phyloP scores from a whole-genome alignment of 345 rosid genomes.

The Conringia planisiliqua region DNA sequence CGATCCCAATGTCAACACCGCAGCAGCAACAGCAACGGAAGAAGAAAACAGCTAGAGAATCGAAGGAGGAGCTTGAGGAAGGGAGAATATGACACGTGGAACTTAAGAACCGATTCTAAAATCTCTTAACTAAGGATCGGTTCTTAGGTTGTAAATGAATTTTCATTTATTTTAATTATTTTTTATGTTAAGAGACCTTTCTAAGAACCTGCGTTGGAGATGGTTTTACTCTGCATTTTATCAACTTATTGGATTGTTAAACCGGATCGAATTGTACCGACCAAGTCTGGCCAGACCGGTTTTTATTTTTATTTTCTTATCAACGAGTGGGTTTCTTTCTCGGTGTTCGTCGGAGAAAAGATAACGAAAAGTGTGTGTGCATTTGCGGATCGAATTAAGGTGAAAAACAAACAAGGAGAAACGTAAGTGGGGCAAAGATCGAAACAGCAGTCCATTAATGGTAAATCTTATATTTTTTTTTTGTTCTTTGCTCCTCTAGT shows the following conservation, averaged over 20 bases:
- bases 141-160: too few relatives aligned
- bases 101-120: too few relatives aligned
- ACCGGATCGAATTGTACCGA: slow-evolving; percentile 4
- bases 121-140: too few relatives aligned
- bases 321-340: neutral
- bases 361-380: neutral
- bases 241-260: neutral
- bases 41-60: too few relatives aligned
- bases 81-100: too few relatives aligned
- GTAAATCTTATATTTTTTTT: neutral
- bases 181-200: too few relatives aligned
- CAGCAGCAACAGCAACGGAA: too few relatives aligned
- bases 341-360: neutral
- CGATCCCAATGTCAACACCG: too few relatives aligned
- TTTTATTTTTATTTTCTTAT: neutral
- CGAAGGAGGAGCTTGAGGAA: too few relatives aligned
- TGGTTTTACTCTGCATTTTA: too few relatives aligned
- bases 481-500: neutral
- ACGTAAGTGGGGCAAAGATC: neutral
- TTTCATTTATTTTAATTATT: too few relatives aligned
- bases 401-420: neutral
- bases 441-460: neutral
- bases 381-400: neutral
- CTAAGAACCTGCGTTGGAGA: too few relatives aligned
- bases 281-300: neutral